Evolutionary conservation across 2,329 filamentous ascomycete species (phyloP).

Genomic region (Pyrenochaeta sp.): DNA sequence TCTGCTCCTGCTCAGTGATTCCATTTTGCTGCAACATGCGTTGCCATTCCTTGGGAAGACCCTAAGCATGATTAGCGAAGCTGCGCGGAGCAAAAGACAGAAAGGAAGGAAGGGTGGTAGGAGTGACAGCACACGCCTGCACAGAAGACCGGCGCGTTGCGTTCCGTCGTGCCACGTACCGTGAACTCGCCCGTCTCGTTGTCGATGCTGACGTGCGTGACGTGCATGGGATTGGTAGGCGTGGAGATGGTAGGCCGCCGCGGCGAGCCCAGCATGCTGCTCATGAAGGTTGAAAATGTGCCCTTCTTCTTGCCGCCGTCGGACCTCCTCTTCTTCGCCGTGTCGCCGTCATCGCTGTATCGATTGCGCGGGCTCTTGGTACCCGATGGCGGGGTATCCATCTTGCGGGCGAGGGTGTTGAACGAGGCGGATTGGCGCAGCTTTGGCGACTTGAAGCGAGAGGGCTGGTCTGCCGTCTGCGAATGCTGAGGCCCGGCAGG

Average conservation of each 20-base stretch:
- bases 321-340: slow-evolving; percentile 39
- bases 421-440: slow-evolving; percentile 55
- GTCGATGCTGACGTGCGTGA: slow-evolving; percentile 97
- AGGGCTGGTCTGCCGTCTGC: slow-evolving; percentile 33
- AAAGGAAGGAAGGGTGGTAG: neutral
- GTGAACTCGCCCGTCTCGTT: slow-evolving; percentile 96
- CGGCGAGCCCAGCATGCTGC: slow-evolving; percentile 66
- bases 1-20: slow-evolving; percentile 94
- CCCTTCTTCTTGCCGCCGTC: slow-evolving; percentile 53
- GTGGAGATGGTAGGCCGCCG: slow-evolving; percentile 95
- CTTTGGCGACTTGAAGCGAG: slow-evolving; percentile 33
- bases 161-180: slow-evolving; percentile 60
- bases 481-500: slow-evolving; percentile 41
- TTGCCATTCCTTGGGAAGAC: slow-evolving; percentile 97
- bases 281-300: slow-evolving; percentile 51
- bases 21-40: slow-evolving; percentile 93
- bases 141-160: slow-evolving; percentile 1
- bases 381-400: slow-evolving; percentile 53
- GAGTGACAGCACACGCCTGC: neutral
- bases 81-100: slow-evolving; percentile 6
- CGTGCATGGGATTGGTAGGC: slow-evolving; percentile 95
- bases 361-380: slow-evolving; percentile 50
- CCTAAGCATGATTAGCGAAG: slow-evolving; percentile 62
- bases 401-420: slow-evolving; percentile 53
- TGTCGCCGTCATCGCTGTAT: slow-evolving; percentile 50